Evolutionary conservation across 2,329 filamentous ascomycete species (phyloP).

Genomic region (Bipolaris oryzae): DNA sequence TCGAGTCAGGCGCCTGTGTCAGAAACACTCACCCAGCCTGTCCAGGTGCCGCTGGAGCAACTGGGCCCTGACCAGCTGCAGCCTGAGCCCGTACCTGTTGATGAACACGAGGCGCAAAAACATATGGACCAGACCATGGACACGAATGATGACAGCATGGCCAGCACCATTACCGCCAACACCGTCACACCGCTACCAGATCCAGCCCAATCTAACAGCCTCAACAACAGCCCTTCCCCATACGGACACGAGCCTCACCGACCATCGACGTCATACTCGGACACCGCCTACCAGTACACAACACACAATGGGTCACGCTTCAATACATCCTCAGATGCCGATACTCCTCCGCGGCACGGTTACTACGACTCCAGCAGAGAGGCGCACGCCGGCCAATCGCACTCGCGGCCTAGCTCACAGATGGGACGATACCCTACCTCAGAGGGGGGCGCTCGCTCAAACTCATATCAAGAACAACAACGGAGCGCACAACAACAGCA

Average conservation of each 20-base stretch:
- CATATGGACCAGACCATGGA: conserved; percentile 48
- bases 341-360: conserved; percentile 48
- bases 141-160: conserved; percentile 53
- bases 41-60: conserved; percentile 32
- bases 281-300: conserved; percentile 54
- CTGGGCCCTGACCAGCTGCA: conserved; percentile 26
- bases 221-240: conserved; percentile 31
- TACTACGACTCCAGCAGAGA: conserved; percentile 44
- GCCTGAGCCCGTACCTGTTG: conserved; percentile 11
- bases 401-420: conserved; percentile 57
- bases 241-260: conserved; percentile 53
- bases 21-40: conserved; percentile 13
- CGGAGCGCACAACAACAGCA: conserved; percentile 48
- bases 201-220: conserved; percentile 38
- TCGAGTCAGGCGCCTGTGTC: conserved; percentile 22
- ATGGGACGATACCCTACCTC: conserved; percentile 56
- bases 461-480: conserved; percentile 57
- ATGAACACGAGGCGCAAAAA: conserved; percentile 36
- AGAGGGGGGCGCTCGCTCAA: conserved; percentile 47
- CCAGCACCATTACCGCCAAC: conserved; percentile 54
- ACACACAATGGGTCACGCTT: conserved; percentile 47
- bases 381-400: conserved; percentile 45
- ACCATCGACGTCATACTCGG: conserved; percentile 61
- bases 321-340: conserved; percentile 56
- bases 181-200: conserved; percentile 47